Percentiles rank a stretch among this genome's conserved stretches.
phyloP scores from a whole-genome alignment of 257 asterid genomes.

The Primulina huaijiensis region DNA sequence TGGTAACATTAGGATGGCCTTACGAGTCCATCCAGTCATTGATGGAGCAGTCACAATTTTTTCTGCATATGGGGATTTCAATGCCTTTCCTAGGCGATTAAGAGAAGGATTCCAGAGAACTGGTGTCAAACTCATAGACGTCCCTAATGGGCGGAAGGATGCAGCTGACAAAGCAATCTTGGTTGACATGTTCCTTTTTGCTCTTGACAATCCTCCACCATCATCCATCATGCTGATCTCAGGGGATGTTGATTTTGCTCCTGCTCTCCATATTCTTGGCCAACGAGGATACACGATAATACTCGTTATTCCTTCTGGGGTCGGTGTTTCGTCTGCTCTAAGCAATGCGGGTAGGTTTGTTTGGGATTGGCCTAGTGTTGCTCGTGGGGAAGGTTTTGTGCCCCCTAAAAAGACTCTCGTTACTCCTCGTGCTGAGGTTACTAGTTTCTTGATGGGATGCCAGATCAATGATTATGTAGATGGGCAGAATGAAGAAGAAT shows the following conservation, averaged over 20 bases:
- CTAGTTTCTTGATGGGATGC: conserved; percentile 39
- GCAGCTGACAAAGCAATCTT: conserved; percentile 96
- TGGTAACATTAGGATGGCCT: conserved; percentile 76
- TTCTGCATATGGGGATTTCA: conserved; percentile 87
- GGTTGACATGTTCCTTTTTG: conserved; percentile 94
- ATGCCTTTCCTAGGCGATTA: conserved; percentile 72
- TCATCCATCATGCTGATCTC: conserved; percentile 87
- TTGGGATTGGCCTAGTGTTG: conserved; percentile 91
- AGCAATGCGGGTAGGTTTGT: conserved; percentile 81
- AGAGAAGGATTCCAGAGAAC: conserved; percentile 97
- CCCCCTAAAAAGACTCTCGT: conserved; percentile 48
- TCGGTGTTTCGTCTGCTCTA: conserved; percentile 76
- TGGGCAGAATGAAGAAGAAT: conserved; percentile 67
- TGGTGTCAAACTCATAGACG: conserved; percentile 84
- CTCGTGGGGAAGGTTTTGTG: conserved; percentile 82
- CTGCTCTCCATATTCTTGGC: conserved; percentile 90
- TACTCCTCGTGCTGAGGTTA: conserved; percentile 37
- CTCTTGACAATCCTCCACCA: conserved; percentile 91
- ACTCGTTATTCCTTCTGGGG: conserved; percentile 71
- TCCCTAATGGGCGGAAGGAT: conserved; percentile 89
- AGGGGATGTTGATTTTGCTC: conserved; percentile 95
- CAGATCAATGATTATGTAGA: conserved; percentile 40
- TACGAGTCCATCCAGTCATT: conserved; percentile 70
- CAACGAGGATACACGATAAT: conserved; percentile 90
- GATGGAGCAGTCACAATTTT: conserved; percentile 73